Evolutionary conservation across 495 filamentous ascomycete species (phyloP).

Genomic region (Hypomontagnella monticulosa): DNA sequence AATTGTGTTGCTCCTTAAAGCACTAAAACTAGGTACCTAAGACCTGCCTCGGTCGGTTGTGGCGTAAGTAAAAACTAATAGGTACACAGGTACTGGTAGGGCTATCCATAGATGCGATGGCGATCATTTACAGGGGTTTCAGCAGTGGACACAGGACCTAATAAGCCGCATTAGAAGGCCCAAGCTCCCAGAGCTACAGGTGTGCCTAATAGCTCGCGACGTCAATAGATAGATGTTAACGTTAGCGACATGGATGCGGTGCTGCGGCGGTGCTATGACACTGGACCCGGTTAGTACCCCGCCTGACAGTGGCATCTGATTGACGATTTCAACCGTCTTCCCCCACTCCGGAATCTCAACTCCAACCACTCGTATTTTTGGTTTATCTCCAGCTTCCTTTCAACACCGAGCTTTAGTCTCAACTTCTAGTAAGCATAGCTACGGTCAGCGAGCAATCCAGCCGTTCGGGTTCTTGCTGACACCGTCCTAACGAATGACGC

Average conservation of each 20-base stretch:
- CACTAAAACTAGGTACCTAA: background rate
- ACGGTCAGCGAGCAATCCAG: background rate
- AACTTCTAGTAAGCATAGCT: slow-evolving; percentile 5
- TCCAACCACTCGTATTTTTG: slow-evolving; percentile 40
- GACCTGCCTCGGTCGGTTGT: background rate
- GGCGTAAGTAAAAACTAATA: background rate
- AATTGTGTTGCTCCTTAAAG: background rate
- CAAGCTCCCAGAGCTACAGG: slow-evolving; percentile 29
- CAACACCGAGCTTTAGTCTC: slow-evolving; percentile 4
- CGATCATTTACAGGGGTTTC: slow-evolving; percentile 24
- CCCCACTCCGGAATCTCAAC: slow-evolving; percentile 20
- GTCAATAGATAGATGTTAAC: background rate
- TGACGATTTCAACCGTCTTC: slow-evolving; percentile 27
- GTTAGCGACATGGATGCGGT: slow-evolving; percentile 4
- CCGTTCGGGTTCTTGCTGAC: background rate
- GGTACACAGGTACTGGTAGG: slow-evolving; percentile 9
- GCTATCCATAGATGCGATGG: slow-evolving; percentile 2
- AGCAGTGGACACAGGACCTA: slow-evolving; percentile 17
- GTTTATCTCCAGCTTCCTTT: slow-evolving; percentile 2
- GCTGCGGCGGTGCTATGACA: slow-evolving; percentile 12
- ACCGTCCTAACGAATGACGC: slow-evolving; percentile 12
- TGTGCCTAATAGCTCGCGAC: too few relatives aligned
- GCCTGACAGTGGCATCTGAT: slow-evolving; percentile 41
- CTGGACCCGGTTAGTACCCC: slow-evolving; percentile 26
- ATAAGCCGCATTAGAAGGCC: slow-evolving; percentile 16